Percentiles rank a stretch among this genome's conserved stretches.
phyloP scores from a whole-genome alignment of 129 eudicot species.

The Helichrysum umbraculigerum region DNA sequence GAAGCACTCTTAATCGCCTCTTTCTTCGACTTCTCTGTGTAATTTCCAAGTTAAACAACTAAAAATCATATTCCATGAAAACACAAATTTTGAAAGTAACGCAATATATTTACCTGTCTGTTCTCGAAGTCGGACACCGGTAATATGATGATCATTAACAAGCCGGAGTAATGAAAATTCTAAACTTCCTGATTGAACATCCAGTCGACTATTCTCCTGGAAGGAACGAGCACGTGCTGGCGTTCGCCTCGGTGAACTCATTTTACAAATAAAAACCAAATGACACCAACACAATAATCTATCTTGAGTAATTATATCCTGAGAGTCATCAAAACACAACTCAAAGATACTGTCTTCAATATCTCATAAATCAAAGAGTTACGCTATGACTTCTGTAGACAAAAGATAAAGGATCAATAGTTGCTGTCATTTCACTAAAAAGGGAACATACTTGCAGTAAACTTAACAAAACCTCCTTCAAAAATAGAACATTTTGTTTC shows the following conservation, averaged over 20 bases:
- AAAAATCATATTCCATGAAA: constrained; percentile 14
- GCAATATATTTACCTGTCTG: constrained; percentile 52
- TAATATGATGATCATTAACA: constrained; percentile 54
- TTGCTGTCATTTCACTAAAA: background rate
- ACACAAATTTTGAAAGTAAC: background rate
- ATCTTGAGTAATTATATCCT: background rate
- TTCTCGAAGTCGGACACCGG: constrained; percentile 55
- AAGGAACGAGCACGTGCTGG: constrained; percentile 20
- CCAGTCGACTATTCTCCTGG: constrained; percentile 1
- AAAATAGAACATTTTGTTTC: background rate
- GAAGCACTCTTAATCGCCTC: constrained; percentile 56
- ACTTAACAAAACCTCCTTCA: background rate
- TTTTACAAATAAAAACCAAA: background rate
- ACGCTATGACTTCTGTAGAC: background rate
- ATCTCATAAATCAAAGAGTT: background rate
- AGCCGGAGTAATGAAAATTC: constrained; percentile 71
- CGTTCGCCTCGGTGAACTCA: constrained; percentile 32
- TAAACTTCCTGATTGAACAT: constrained; percentile 38
- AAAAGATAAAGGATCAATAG: background rate
- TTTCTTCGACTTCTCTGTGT: constrained; percentile 82
- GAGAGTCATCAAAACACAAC: background rate
- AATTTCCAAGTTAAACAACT: background rate
- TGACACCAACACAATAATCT: background rate
- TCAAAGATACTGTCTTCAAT: background rate
- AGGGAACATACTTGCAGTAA: background rate